Evolutionary conservation across 768 basidiomycete genomes (phyloP).

Genomic region (Leccinellum luteum): DNA sequence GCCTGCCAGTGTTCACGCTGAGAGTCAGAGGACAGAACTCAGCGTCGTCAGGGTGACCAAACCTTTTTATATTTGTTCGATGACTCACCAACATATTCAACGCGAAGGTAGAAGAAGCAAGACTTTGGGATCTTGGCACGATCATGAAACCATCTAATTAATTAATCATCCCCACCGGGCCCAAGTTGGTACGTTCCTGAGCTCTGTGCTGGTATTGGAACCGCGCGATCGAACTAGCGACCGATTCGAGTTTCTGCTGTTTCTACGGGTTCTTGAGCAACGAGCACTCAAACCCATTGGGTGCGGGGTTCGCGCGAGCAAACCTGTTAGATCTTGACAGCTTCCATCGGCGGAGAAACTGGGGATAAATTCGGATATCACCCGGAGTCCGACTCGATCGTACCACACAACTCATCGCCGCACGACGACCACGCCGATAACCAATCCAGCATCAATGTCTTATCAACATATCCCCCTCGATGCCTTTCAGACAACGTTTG

Average conservation of each 20-base stretch:
- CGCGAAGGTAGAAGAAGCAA: background rate
- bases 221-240: background rate
- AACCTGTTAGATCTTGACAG: background rate
- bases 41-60: background rate
- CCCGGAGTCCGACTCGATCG: no score
- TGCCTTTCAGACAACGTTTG: conserved; percentile 46
- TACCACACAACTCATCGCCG: no score
- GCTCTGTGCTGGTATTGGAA: background rate
- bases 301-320: background rate
- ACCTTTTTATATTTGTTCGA: background rate
- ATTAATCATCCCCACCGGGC: background rate
- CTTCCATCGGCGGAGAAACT: background rate
- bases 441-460: conserved; percentile 30
- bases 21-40: background rate
- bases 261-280: background rate
- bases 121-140: background rate
- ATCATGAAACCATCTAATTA: background rate
- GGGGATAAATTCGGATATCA: background rate
- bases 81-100: no score
- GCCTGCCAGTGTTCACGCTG: background rate
- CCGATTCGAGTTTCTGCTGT: background rate
- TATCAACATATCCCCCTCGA: conserved; percentile 44
- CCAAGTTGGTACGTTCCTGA: no score
- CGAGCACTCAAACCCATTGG: background rate
- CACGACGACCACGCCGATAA: no score